Evolutionary conservation across 169 alveolate species (phyloP), one percentile per base, ranked within the genome.

Genomic region (Plasmodium reichenowi): DNA sequence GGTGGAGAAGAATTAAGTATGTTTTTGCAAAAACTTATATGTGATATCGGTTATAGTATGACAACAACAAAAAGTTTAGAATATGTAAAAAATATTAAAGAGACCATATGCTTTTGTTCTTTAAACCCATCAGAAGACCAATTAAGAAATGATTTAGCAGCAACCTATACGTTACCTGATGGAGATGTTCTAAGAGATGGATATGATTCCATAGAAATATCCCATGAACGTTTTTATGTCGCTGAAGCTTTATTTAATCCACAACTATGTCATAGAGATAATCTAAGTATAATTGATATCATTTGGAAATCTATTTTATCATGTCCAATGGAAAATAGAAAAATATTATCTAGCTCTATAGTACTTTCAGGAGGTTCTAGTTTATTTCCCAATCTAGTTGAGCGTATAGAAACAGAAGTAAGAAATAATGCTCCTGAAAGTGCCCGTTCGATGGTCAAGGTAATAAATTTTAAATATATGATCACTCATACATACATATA

Each of bases 1-100:
- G 98, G 97, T 12, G 98, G 98, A 13, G 93, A 92, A 78, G 97
- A 95, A 75, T 89, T 96, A 48, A 95, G 96, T 70, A 95, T 94
- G 96, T 94, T 94, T 88, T 80, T 96, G 60, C 97, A 94, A 85
- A 88, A 87, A 75, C 67, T 96, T 26, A 86, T 96, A 2, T 92
- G 97, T 85, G 96, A 94, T 62, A 88, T 80, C 38, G 97, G 97
- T 12, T 93, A 93, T 72, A 88, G 89, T 48, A 85, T 94, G 73
- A 93, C 97, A 50, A 93, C 98, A 0, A 91, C 95, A 73, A 95
- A 92, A 22, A 95, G 93, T 72, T 93, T 93, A 67, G 95, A 91
- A 58, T 90, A 92, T 58, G 88, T 94, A 32, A 92, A 95, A 75
- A 86, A 75, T 60, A 92, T 96, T 6, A 96, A 96, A 91, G 98